These are phyloP conservation scores for Amborella trichopoda DNA, from an alignment of 164 flowering plant genomes.

Conservation along the genomic window DNA sequence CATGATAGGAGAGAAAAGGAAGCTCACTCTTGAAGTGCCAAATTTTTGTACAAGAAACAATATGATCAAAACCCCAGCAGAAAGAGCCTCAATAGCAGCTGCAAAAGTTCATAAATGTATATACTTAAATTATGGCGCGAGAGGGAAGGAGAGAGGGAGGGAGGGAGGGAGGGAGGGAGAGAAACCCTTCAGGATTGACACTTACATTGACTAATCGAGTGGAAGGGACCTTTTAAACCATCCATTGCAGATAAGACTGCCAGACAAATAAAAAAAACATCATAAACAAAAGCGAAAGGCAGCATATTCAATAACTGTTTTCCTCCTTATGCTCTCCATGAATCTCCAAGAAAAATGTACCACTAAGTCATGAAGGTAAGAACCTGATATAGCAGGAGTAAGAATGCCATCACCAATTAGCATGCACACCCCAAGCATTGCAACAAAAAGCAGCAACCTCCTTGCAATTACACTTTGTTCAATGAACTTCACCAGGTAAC, in stretches of 20 bases:
- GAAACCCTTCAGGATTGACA: neutral
- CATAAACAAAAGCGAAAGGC: neutral
- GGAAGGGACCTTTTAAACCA: constrained; percentile 67
- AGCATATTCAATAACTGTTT: no score
- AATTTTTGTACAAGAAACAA: constrained; percentile 67
- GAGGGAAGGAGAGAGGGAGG: neutral
- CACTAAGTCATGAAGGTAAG: neutral
- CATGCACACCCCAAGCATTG: constrained; percentile 86
- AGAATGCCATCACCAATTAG: constrained; percentile 87
- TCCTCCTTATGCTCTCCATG: neutral
- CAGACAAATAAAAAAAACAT: neutral
- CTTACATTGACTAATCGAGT: constrained; percentile 58
- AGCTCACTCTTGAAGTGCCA: constrained; percentile 75
- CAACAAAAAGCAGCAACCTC: constrained; percentile 58
- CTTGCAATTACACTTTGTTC: constrained; percentile 54
- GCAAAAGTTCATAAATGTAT: constrained; percentile 12
- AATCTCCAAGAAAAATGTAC: neutral
- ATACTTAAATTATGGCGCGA: neutral
- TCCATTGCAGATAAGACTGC: constrained; percentile 81
- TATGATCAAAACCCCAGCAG: constrained; percentile 45
- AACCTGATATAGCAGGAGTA: constrained; percentile 88
- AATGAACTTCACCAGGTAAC: constrained; percentile 38
- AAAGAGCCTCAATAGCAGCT: constrained; percentile 57
- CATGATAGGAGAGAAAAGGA: constrained; percentile 85
- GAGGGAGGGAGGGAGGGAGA: no score